Conservation (phyloP, 139 green algal genomes). For the Pseudopediastrum boryanum region DNA sequence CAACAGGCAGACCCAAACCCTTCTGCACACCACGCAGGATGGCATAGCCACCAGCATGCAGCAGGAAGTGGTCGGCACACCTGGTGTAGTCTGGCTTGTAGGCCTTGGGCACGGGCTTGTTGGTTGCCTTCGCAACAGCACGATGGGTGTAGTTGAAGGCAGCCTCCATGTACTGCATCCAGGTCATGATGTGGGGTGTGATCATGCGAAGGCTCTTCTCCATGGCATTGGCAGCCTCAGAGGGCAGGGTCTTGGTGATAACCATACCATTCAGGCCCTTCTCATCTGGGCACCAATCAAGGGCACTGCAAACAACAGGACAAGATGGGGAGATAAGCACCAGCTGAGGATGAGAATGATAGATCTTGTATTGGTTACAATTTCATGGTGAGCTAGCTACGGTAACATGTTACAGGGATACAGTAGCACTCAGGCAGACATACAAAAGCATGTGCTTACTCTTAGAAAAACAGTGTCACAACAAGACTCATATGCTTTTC, state of each 20-base stretch:
- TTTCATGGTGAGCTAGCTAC: no score
- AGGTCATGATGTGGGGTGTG: constrained; percentile 44
- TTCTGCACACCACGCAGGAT: constrained; percentile 39
- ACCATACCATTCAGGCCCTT: constrained; percentile 43
- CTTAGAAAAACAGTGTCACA: no score
- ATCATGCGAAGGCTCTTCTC: constrained; percentile 41
- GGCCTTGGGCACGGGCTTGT: background rate
- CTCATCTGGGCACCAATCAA: constrained; percentile 42
- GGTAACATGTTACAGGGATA: no score
- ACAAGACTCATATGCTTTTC: no score
- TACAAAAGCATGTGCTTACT: no score
- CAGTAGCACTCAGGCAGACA: no score
- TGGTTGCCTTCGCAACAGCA: background rate
- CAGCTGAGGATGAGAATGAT: no score
- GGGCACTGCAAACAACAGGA: constrained; percentile 15
- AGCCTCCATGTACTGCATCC: constrained; percentile 38
- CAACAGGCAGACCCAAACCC: constrained; percentile 46
- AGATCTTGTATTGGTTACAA: no score
- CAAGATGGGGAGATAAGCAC: background rate
- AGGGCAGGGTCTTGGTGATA: constrained; percentile 47
- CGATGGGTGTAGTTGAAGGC: constrained; percentile 33
- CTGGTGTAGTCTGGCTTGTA: constrained; percentile 56
- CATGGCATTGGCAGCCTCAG: constrained; percentile 32
- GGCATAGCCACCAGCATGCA: constrained; percentile 58
- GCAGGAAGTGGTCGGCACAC: constrained; percentile 56